Evolutionary conservation across 306 rosid genomes (phyloP).

Genomic region (Lagenaria siceraria): DNA sequence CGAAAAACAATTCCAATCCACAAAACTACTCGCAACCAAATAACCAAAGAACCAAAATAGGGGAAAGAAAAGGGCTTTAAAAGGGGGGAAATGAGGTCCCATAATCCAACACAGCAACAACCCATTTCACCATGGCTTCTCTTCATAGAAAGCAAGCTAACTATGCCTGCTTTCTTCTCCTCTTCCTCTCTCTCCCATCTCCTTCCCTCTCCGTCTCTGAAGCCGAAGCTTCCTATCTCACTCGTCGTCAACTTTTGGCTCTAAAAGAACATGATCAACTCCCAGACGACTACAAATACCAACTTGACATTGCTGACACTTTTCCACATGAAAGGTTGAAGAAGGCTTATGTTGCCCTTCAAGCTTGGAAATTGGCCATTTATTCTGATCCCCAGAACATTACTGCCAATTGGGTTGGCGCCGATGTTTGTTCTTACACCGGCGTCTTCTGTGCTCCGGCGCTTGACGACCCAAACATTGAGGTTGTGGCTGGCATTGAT

Average conservation of each 20-base stretch:
- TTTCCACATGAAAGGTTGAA: neutral
- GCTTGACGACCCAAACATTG: neutral
- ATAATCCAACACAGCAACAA: neutral
- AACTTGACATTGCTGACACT: neutral
- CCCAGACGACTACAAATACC: neutral
- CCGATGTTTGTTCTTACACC: neutral
- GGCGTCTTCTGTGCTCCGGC: slow-evolving; percentile 2
- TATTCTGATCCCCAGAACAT: neutral
- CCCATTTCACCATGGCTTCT: neutral
- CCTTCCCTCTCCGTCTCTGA: neutral
- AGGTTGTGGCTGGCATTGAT: slow-evolving; percentile 11
- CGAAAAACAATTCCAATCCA: no score
- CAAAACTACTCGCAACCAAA: no score
- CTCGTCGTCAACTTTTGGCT: neutral
- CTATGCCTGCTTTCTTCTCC: neutral
- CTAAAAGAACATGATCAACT: neutral
- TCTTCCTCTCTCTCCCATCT: neutral
- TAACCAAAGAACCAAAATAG: no score
- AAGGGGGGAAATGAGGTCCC: no score
- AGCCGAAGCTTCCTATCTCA: neutral
- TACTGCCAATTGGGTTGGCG: slow-evolving; percentile 1
- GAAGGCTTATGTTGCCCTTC: neutral
- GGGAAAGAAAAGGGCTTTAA: no score
- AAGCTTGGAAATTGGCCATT: neutral
- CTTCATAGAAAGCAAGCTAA: neutral